phyloP scores from a whole-genome alignment of 495 filamentous ascomycete species.

The Tuber brumale region DNA sequence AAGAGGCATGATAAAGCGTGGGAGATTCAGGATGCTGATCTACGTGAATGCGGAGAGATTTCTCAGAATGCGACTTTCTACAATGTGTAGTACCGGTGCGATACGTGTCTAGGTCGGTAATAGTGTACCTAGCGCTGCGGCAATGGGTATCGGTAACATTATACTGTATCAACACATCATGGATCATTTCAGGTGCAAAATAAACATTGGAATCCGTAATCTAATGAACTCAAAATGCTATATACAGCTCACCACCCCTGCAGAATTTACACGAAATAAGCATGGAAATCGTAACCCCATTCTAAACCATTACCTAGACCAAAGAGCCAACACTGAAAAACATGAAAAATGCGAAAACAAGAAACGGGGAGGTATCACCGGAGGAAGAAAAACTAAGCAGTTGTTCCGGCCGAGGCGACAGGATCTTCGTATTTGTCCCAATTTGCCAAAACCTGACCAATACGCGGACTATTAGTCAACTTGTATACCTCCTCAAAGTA shows the following conservation, averaged over 20 bases:
- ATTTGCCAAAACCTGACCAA: slow-evolving; percentile 82
- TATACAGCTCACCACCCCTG: neutral
- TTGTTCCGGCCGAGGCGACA: slow-evolving; percentile 6
- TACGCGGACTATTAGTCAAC: slow-evolving; percentile 86
- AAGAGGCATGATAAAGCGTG: neutral
- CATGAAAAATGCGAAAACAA: slow-evolving; percentile 6
- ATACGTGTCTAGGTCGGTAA: neutral
- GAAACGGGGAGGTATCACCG: slow-evolving; percentile 8
- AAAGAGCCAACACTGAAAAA: slow-evolving; percentile 4
- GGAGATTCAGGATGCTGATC: neutral
- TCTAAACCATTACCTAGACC: neutral
- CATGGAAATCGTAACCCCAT: neutral
- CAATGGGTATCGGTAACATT: neutral
- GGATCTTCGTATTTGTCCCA: slow-evolving; percentile 59
- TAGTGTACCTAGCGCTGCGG: too few species aligned
- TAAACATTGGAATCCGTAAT: neutral
- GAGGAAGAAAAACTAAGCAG: slow-evolving; percentile 9
- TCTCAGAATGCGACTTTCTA: neutral
- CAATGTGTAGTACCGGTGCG: neutral
- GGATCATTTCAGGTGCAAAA: neutral
- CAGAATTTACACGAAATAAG: slow-evolving; percentile 8
- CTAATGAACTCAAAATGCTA: slow-evolving; percentile 1
- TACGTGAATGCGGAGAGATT: neutral
- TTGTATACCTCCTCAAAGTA: slow-evolving; percentile 98
- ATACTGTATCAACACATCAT: neutral